Percentiles rank a stretch among this genome's conserved stretches.
Evolutionary conservation across 2,329 filamentous ascomycete species (phyloP).

Genomic region (Paecilomyces formosus): DNA sequence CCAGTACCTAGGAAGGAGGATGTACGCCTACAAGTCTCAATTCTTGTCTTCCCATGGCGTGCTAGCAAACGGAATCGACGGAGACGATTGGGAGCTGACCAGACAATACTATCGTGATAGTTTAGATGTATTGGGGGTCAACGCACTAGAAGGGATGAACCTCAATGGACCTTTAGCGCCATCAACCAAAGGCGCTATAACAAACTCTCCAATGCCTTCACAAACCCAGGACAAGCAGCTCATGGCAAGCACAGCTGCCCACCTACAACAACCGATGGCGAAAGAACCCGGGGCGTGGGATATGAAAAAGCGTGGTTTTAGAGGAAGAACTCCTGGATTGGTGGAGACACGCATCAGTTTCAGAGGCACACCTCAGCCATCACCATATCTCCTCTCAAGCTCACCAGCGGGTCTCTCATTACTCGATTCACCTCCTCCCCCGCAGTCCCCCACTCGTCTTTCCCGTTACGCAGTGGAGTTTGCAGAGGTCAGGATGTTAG

Average conservation of each 20-base stretch:
- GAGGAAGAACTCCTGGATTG: constrained; percentile 9
- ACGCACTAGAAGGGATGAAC: constrained; percentile 28
- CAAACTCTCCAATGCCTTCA: constrained; percentile 14
- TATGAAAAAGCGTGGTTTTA: constrained; percentile 12
- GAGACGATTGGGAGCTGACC: constrained; percentile 26
- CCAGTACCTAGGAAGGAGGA: constrained; percentile 31
- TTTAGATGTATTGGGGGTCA: constrained; percentile 32
- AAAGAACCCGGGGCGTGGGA: constrained; percentile 7
- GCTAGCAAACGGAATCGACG: constrained; percentile 30
- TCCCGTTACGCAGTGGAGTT: constrained; percentile 46
- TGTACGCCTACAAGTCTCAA: constrained; percentile 36
- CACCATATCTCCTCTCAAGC: constrained; percentile 18
- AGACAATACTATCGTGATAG: constrained; percentile 37
- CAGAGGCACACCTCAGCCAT: constrained; percentile 13
- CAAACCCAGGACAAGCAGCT: constrained; percentile 10
- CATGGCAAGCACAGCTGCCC: constrained; percentile 8
- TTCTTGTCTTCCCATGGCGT: constrained; percentile 36
- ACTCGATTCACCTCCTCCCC: constrained; percentile 16
- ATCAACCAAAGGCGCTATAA: constrained; percentile 12
- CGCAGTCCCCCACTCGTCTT: constrained; percentile 15
- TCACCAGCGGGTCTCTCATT: constrained; percentile 25
- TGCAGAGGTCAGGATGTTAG: constrained; percentile 48
- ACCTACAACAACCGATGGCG: constrained; percentile 1
- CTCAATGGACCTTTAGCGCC: constrained; percentile 14
- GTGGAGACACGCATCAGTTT: constrained; percentile 16